phyloP scores from a whole-genome alignment of 1,284 basidiomycete genomes.

The Ceratobasidium papillatum region DNA sequence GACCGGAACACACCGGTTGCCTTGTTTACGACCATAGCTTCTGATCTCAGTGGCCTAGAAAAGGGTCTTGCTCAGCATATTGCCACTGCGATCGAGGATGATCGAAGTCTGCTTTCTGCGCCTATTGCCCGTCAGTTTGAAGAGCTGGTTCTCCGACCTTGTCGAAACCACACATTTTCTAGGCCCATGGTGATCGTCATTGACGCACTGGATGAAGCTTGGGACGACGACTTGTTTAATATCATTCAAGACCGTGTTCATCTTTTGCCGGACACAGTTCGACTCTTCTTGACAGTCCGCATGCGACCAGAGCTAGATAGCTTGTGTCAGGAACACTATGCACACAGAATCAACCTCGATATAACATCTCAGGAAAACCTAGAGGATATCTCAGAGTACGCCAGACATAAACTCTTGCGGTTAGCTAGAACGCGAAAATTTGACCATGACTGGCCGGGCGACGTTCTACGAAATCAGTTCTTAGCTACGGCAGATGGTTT shows the following conservation, averaged over 20 bases:
- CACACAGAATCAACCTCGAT: not conserved
- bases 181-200: not conserved
- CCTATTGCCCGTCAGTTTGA: slow-evolving; percentile 13
- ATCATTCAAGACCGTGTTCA: not conserved
- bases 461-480: slow-evolving; percentile 37
- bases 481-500: slow-evolving; percentile 46
- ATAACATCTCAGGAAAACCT: not conserved
- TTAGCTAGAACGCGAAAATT: not conserved
- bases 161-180: not conserved
- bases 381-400: not conserved
- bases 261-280: not conserved
- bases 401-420: not conserved
- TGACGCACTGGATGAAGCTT: slow-evolving; percentile 17
- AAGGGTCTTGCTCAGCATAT: not conserved
- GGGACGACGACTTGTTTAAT: not conserved
- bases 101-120: not conserved
- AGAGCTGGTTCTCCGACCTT: not conserved
- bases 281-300: slow-evolving; percentile 4
- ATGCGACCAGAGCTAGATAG: slow-evolving; percentile 1
- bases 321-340: not conserved
- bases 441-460: slow-evolving; percentile 42
- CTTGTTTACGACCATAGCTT: slow-evolving; percentile 11
- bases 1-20: not conserved
- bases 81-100: not conserved
- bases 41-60: not conserved